A percentile compares a stretch with the other conserved stretches of the same genome.
phyloP scores from a whole-genome alignment of 2,329 filamentous ascomycete genomes.

The Penicillium sp. region DNA sequence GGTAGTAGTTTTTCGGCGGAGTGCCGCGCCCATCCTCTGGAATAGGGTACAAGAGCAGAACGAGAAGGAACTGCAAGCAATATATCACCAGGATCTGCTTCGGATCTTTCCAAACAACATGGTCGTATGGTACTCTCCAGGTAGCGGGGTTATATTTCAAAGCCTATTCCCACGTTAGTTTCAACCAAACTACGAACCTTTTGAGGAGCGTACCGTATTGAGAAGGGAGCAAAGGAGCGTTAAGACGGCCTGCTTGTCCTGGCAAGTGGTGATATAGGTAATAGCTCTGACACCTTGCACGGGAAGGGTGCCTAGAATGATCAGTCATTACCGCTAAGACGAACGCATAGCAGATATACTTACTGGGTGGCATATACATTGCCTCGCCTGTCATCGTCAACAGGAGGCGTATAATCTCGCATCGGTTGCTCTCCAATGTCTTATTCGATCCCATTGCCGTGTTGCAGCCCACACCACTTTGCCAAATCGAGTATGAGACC shows the following conservation, averaged over 20 bases:
- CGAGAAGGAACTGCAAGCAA: conserved; percentile 82
- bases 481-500: conserved; percentile 93
- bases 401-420: conserved; percentile 80
- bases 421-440: conserved; percentile 88
- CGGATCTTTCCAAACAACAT: conserved; percentile 83
- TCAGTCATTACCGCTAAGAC: conserved; percentile 4
- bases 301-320: conserved; percentile 58
- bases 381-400: conserved; percentile 83
- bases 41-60: conserved; percentile 79
- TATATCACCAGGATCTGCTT: conserved; percentile 89
- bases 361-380: conserved; percentile 82
- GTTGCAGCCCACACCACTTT: conserved; percentile 95
- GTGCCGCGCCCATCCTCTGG: conserved; percentile 65
- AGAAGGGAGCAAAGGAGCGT: conserved; percentile 87
- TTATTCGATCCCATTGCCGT: conserved; percentile 81
- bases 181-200: not conserved
- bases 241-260: conserved; percentile 86
- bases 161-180: conserved; percentile 52
- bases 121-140: conserved; percentile 92
- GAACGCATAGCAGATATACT: conserved; percentile 19
- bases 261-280: conserved; percentile 80
- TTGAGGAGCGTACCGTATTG: conserved; percentile 67
- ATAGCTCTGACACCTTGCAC: conserved; percentile 77
- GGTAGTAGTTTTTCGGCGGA: conserved; percentile 82
- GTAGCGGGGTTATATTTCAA: conserved; percentile 92